These are phyloP conservation scores for Macrophomina phaseolina DNA, from an alignment of 2,329 filamentous ascomycete species.

Conservation along the genomic window DNA sequence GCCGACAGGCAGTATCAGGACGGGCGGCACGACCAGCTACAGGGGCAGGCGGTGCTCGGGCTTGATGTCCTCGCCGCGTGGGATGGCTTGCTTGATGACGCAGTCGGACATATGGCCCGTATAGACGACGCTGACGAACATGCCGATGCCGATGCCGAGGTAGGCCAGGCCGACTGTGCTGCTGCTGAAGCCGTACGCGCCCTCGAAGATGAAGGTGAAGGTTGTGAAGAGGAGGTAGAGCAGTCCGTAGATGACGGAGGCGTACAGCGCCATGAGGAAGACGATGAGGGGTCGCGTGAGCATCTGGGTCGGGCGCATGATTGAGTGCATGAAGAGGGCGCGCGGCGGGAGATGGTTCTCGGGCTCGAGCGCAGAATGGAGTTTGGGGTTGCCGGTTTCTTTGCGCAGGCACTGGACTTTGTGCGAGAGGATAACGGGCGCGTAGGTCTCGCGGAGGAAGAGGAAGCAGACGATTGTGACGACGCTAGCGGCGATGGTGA, in stretches of 20 bases:
- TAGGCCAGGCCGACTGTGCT: constrained; percentile 42
- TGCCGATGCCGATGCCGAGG: constrained; percentile 46
- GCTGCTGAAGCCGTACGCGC: constrained; percentile 41
- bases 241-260: constrained; percentile 54
- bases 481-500: constrained; percentile 35
- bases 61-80: constrained; percentile 36
- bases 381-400: constrained; percentile 53
- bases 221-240: constrained; percentile 49
- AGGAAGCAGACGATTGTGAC: constrained; percentile 47
- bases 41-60: constrained; percentile 52
- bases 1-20: constrained; percentile 47
- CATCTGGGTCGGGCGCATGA: constrained; percentile 63
- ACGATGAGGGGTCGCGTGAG: constrained; percentile 64
- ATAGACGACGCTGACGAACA: constrained; percentile 44
- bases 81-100: constrained; percentile 42
- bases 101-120: constrained; percentile 45
- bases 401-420: constrained; percentile 54
- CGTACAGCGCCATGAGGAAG: constrained; percentile 54
- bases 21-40: constrained; percentile 45
- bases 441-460: constrained; percentile 55
- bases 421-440: constrained; percentile 51
- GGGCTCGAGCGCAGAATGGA: constrained; percentile 45
- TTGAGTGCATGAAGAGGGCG: constrained; percentile 42
- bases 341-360: constrained; percentile 39
- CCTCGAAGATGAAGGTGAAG: constrained; percentile 45